Conservation (phyloP, 2,329 filamentous ascomycete genomes). For the Hymenoscyphus albidus region DNA sequence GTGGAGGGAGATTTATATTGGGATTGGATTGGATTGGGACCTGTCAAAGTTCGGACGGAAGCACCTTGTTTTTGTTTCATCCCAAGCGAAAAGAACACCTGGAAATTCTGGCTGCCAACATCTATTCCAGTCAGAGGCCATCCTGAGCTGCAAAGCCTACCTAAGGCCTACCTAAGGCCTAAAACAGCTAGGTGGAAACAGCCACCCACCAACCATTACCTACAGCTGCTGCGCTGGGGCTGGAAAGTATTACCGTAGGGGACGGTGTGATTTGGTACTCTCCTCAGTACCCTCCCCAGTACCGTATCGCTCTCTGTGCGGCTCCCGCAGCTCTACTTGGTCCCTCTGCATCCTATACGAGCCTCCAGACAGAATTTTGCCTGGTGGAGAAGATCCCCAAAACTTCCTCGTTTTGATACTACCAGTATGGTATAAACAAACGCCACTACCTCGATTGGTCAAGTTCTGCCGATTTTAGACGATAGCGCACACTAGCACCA, state of each 20-base stretch:
- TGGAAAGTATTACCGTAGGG: not conserved
- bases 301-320: not conserved
- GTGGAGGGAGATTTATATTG: conserved; percentile 3
- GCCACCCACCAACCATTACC: not conserved
- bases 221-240: not conserved
- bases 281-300: too few species aligned
- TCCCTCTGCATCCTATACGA: not conserved
- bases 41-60: not conserved
- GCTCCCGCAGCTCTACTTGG: not conserved
- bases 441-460: not conserved
- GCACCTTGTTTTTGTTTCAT: conserved; percentile 2
- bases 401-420: too few species aligned
- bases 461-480: not conserved
- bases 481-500: not conserved
- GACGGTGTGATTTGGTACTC: not conserved
- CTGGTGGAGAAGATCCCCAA: not conserved
- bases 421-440: not conserved
- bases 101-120: not conserved
- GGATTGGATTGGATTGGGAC: not conserved
- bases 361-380: not conserved
- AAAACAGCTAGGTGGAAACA: not conserved
- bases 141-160: not conserved
- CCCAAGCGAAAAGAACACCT: not conserved
- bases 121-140: not conserved
- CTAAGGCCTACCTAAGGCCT: not conserved